Base-by-base conservation (phyloP, 2,329 filamentous ascomycete species). In the Purpureocillium lavendulum region DNA sequence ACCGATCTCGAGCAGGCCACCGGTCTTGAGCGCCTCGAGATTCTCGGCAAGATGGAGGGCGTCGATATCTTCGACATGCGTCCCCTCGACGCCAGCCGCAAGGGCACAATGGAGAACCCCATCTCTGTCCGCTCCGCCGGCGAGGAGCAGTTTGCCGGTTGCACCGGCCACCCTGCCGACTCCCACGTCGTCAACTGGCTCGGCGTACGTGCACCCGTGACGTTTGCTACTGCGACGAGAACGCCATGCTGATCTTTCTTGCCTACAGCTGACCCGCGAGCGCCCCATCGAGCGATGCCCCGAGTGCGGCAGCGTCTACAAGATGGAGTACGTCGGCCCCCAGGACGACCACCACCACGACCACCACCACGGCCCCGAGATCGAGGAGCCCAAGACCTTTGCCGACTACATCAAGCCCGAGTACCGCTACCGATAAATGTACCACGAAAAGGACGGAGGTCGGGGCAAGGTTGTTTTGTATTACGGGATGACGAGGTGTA, bases 1-100 rank as follows among this genome's bases (percentile, higher is more conserved):
- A 94, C 87, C 69, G 92, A 98, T 68, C 67, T 94, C 62, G 88
- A 97, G 66, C 92, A 98, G 68, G 71, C 92, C 44, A 97, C 92
- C 55, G 92, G 92, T 85, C 77, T 97, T 45, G 92, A 98, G 76
- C 89, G 92, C 79, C 79, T 98, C 55, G 92, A 98, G 71, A 92
- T 98, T 59, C 76, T 98, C 64, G 92, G 92, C 70, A 98, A 98
- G 81, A 95, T 97, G 84, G 87, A 97, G 75, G 89, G 92, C 52
- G 73, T 96, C 57, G 92, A 98, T 62, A 75, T 97, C 63, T 98
- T 98, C 73, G 89, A 98, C 71, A 95, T 97, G 92, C 83, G 80
- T 67, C 92, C 92, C 48, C 79, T 98, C 55, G 92, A 97, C 65
- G 75, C 90, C 49, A 92, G 84, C 65, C 82, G 92, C 61, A 78